A percentile compares a stretch with the other conserved stretches of the same genome.
phyloP scores from a whole-genome alignment of 2,329 filamentous ascomycete genomes.

The Xylaria digitata region DNA sequence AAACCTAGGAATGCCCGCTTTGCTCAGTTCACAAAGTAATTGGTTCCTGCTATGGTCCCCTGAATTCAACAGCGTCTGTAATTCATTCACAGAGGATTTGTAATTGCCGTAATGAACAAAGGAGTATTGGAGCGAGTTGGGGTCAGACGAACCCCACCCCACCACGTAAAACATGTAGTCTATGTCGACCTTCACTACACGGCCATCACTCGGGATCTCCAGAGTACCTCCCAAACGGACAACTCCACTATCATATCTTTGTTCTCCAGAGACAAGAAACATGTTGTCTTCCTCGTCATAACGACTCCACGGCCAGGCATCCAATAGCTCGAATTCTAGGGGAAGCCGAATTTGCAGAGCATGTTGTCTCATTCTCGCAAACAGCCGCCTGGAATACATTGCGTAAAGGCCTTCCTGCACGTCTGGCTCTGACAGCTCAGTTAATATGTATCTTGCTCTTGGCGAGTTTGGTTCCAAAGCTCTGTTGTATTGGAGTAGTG shows the following conservation, averaged over 20 bases:
- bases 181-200: neutral
- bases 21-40: neutral
- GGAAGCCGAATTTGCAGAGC: conserved; percentile 12
- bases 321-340: neutral
- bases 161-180: conserved; percentile 22
- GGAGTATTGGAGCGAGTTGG: conserved; percentile 16
- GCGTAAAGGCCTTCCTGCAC: neutral
- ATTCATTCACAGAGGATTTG: neutral
- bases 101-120: conserved; percentile 5
- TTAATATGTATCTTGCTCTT: conserved; percentile 15
- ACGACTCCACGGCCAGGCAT: conserved; percentile 20
- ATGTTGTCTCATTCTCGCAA: conserved; percentile 15
- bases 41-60: conserved; percentile 14
- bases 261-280: conserved; percentile 10
- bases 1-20: conserved; percentile 7
- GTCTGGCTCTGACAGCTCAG: conserved; percentile 10
- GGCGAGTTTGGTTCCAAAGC: conserved; percentile 12
- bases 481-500: conserved; percentile 2
- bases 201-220: neutral
- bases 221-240: neutral
- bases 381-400: conserved; percentile 3
- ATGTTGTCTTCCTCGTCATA: conserved; percentile 22
- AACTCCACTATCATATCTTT: conserved; percentile 9
- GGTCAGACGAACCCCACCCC: conserved; percentile 9
- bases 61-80: conserved; percentile 1